Evolutionary conservation across 768 basidiomycete species (phyloP).

Genomic region (Trametopsis cervina): DNA sequence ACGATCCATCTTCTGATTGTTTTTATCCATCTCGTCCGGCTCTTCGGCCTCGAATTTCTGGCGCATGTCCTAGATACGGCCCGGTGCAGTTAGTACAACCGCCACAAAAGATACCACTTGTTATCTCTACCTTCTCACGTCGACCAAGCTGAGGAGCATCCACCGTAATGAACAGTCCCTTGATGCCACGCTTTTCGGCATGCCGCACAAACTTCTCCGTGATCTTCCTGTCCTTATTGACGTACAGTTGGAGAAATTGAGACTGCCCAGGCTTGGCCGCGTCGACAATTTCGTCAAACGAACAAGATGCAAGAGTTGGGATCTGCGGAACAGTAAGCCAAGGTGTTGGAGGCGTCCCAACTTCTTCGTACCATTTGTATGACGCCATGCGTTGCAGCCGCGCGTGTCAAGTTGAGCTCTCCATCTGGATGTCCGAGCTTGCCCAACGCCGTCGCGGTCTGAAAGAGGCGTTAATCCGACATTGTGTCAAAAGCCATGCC

Average conservation of each 20-base stretch:
- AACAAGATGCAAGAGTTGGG: constrained; percentile 90
- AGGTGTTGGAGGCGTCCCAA: not conserved
- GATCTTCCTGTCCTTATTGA: constrained; percentile 82
- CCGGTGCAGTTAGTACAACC: no score
- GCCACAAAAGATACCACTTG: no score
- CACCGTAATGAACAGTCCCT: constrained; percentile 93
- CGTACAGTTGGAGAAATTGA: constrained; percentile 89
- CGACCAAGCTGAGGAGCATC: constrained; percentile 96
- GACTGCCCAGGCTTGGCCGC: constrained; percentile 66
- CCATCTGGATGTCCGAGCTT: constrained; percentile 97
- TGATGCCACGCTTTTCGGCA: constrained; percentile 86
- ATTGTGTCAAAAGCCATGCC: not conserved
- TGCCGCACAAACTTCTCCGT: constrained; percentile 86
- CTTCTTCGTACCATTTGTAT: constrained; percentile 57
- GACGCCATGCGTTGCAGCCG: constrained; percentile 71
- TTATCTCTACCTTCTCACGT: constrained; percentile 60
- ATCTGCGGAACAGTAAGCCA: constrained; percentile 44
- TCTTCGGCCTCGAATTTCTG: constrained; percentile 75
- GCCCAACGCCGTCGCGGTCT: constrained; percentile 80
- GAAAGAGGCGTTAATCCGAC: no score
- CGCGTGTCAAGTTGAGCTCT: constrained; percentile 84
- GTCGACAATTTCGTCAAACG: constrained; percentile 94
- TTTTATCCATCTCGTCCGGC: constrained; percentile 28
- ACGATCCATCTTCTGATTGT: constrained; percentile 49
- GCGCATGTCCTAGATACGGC: constrained; percentile 83